These are phyloP conservation scores for Nicotiana attenuata DNA, from an alignment of 257 asterid species.

Conservation along the genomic window DNA sequence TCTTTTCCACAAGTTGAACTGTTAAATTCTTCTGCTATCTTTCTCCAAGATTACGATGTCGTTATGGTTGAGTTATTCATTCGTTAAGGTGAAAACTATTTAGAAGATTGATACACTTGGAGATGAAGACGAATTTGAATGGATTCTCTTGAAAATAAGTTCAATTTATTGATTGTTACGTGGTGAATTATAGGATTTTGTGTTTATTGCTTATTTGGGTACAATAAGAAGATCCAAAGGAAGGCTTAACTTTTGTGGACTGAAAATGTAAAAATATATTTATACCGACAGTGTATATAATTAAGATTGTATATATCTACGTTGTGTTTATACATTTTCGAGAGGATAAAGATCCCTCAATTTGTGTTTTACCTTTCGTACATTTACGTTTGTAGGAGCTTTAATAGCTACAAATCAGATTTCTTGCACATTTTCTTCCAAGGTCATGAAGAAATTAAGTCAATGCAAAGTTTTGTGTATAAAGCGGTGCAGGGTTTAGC, in stretches of 20 bases:
- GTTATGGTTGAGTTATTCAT: neutral
- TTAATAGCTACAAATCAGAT: no score
- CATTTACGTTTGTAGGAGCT: neutral
- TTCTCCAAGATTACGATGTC: no score
- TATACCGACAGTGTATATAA: no score
- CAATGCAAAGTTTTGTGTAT: neutral
- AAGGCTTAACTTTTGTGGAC: no score
- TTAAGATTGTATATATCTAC: no score
- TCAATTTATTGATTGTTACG: neutral
- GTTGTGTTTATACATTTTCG: neutral
- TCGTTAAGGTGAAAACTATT: neutral
- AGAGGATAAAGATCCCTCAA: neutral
- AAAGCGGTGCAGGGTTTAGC: neutral
- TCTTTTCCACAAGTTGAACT: neutral
- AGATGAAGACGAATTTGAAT: neutral
- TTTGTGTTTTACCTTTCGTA: neutral
- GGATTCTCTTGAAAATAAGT: neutral
- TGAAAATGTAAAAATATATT: no score
- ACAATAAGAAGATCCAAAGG: neutral
- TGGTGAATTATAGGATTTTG: neutral
- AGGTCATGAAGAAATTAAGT: neutral
- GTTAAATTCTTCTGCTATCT: no score
- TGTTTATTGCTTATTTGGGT: neutral
- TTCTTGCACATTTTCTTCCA: neutral
- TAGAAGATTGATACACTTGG: neutral